Conservation (phyloP, 2,329 filamentous ascomycete species). For the Cytospora piceicola region DNA sequence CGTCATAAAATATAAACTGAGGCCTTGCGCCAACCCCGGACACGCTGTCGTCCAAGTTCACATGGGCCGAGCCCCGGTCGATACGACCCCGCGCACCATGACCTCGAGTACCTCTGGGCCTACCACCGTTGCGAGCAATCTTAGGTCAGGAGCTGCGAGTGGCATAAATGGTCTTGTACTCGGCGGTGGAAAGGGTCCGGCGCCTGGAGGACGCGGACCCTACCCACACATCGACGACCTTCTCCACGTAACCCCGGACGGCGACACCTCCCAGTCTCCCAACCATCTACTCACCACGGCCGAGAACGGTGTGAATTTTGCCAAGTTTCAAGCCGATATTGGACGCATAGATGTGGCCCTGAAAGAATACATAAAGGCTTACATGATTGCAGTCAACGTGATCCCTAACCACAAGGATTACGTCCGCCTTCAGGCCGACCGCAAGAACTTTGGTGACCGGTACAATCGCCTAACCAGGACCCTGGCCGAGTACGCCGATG, state of each 20-base stretch:
- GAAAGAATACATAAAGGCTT: constrained; percentile 79
- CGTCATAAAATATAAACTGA: neutral
- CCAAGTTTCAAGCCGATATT: constrained; percentile 66
- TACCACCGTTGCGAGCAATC: constrained; percentile 14
- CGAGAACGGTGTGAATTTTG: constrained; percentile 59
- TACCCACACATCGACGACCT: constrained; percentile 60
- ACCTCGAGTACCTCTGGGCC: constrained; percentile 8
- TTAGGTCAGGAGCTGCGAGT: neutral
- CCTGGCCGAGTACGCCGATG: constrained; percentile 51
- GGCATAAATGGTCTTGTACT: constrained; percentile 22
- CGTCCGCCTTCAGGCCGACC: constrained; percentile 62
- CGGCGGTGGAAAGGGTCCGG: constrained; percentile 32
- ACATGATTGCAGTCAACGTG: constrained; percentile 74
- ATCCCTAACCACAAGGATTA: constrained; percentile 80
- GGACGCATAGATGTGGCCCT: constrained; percentile 74
- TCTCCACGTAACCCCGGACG: constrained; percentile 49
- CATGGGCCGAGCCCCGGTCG: constrained; percentile 1
- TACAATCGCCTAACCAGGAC: constrained; percentile 56
- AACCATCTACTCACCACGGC: constrained; percentile 57
- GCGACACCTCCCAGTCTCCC: constrained; percentile 55
- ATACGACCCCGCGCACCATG: constrained; percentile 18
- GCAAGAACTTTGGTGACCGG: constrained; percentile 50
- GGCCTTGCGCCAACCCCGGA: neutral
- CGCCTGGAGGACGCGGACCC: constrained; percentile 37
- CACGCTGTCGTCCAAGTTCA: neutral